Percentiles rank a stretch among this genome's conserved stretches.
Evolutionary conservation across 2,329 filamentous ascomycete species (phyloP).

Genomic region (Aspergillus viridinutans): DNA sequence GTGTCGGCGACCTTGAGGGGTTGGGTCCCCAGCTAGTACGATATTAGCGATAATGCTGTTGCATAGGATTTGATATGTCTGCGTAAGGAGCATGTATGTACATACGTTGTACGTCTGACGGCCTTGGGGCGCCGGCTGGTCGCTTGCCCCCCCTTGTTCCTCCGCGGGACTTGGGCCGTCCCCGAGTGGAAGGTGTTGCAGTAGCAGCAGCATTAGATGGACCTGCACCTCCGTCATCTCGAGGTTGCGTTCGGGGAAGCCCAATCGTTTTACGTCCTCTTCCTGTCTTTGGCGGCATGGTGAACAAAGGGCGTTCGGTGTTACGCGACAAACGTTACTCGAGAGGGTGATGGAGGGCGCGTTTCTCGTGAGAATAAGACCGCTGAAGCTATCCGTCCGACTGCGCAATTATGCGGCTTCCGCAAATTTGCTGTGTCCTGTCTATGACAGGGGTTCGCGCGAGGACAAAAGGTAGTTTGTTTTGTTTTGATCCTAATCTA

Average conservation of each 20-base stretch:
- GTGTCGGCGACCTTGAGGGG: constrained; percentile 57
- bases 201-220: constrained; percentile 10
- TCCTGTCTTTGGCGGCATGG: constrained; percentile 30
- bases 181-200: constrained; percentile 3
- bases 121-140: constrained; percentile 16
- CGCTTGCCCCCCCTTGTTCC: constrained; percentile 16
- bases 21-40: constrained; percentile 64
- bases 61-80: not conserved
- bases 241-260: constrained; percentile 4
- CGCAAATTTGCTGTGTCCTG: not conserved
- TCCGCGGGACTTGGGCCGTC: constrained; percentile 17
- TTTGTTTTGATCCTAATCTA: not conserved
- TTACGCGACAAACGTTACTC: not conserved
- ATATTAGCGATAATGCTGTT: constrained; percentile 8
- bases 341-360: not conserved
- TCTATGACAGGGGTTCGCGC: not conserved
- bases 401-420: not conserved
- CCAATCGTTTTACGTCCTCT: constrained; percentile 12
- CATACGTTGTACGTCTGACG: constrained; percentile 39
- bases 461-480: not conserved
- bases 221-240: constrained; percentile 4
- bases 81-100: not conserved
- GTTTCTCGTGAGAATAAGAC: not conserved
- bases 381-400: not conserved
- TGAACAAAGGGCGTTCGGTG: not conserved